phyloP scores from a whole-genome alignment of 2,329 filamentous ascomycete genomes.

The Raffaelea arxii region DNA sequence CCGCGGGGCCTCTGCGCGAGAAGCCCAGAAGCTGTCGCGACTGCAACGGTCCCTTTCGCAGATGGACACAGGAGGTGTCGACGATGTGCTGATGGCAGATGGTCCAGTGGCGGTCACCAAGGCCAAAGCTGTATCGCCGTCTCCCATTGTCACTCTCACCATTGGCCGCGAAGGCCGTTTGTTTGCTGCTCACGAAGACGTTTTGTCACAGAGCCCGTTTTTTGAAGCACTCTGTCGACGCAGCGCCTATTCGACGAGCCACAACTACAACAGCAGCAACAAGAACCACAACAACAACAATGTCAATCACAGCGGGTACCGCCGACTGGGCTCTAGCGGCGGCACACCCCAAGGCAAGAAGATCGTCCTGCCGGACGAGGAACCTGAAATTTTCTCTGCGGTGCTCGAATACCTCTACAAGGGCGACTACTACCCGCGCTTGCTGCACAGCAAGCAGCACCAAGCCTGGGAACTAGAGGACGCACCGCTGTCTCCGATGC shows the following conservation, averaged over 20 bases:
- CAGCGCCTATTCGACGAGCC: conserved; percentile 5
- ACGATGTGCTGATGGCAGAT: conserved; percentile 23
- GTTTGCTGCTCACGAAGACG: conserved; percentile 92
- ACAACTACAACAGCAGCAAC: conserved; percentile 1
- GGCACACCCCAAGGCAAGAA: conserved; percentile 52
- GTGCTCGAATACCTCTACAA: conserved; percentile 97
- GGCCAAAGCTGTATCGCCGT: conserved; percentile 29
- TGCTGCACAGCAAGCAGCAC: conserved; percentile 77
- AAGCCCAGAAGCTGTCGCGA: conserved; percentile 72
- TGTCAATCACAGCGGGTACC: no score
- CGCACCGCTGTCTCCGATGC: conserved; percentile 38
- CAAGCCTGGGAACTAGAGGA: conserved; percentile 88
- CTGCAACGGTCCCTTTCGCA: conserved; percentile 71
- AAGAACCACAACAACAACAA: no score
- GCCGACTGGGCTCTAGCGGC: no score
- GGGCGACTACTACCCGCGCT: conserved; percentile 85
- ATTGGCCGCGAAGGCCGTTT: conserved; percentile 78
- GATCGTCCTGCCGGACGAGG: conserved; percentile 63
- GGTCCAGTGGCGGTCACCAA: no score
- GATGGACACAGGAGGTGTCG: conserved; percentile 21
- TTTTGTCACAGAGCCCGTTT: conserved; percentile 76
- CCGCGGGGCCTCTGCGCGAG: conserved; percentile 40
- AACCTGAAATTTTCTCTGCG: conserved; percentile 87
- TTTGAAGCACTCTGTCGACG: conserved; percentile 61
- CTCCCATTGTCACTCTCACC: conserved; percentile 77